Evolutionary conservation across 2,329 filamentous ascomycete species (phyloP).

Genomic region (Didymella glomerata): DNA sequence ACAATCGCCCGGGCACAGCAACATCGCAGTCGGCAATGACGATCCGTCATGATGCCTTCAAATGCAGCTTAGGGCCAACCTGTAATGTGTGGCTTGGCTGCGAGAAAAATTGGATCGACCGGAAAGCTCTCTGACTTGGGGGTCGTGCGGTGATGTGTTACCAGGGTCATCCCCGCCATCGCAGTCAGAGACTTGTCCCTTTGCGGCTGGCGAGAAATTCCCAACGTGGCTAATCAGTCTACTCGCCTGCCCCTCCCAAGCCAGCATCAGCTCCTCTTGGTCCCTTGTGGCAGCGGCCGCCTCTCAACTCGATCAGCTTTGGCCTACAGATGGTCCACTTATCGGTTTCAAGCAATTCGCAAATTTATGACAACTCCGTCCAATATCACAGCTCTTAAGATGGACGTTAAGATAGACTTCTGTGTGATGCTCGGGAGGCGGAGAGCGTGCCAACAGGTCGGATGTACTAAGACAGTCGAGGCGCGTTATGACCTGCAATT

Average conservation of each 20-base stretch:
- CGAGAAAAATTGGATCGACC: slow-evolving; percentile 23
- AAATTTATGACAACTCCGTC: neutral
- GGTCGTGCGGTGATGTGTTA: slow-evolving; percentile 22
- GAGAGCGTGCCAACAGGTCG: slow-evolving; percentile 19
- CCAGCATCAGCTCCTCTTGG: slow-evolving; percentile 12
- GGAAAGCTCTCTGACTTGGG: slow-evolving; percentile 13
- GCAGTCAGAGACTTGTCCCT: slow-evolving; percentile 2
- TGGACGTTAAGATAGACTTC: slow-evolving; percentile 21
- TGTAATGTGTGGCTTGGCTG: slow-evolving; percentile 7
- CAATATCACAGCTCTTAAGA: neutral
- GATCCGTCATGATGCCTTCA: slow-evolving; percentile 8
- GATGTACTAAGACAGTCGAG: slow-evolving; percentile 16
- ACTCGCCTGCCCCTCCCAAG: slow-evolving; percentile 15
- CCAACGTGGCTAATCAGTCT: slow-evolving; percentile 7
- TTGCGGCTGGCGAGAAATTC: slow-evolving; percentile 7
- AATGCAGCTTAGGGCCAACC: slow-evolving; percentile 4
- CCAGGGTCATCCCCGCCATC: slow-evolving; percentile 16
- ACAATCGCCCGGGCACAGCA: slow-evolving; percentile 5
- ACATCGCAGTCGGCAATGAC: slow-evolving; percentile 1
- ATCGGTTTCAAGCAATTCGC: neutral
- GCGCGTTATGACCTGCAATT: slow-evolving; percentile 15
- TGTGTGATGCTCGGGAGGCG: slow-evolving; percentile 15
- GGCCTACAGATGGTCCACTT: neutral
- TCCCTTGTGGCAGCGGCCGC: slow-evolving; percentile 14
- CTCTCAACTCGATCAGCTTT: neutral